Evolutionary conservation across 129 eudicot genomes (phyloP), one percentile per base, ranked within the genome.

Genomic region (Helianthus tuberosus): DNA sequence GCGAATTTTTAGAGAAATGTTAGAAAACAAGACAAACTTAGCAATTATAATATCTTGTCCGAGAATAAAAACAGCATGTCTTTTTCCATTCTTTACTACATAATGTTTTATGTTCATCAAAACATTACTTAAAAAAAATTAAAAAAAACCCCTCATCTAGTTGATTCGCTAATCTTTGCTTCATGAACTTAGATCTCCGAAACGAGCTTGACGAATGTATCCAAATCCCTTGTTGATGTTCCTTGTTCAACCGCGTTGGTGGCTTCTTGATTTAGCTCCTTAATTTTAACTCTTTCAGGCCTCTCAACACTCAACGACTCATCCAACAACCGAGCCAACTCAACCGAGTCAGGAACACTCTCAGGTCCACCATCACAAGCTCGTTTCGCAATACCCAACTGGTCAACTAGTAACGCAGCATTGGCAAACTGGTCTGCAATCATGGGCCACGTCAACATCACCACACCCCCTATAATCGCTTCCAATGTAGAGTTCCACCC

Each of bases 401-500:
- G 71, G 29, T 91, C 92, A 7, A 74, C 79, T 44, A 91, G 39
- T 68, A 88, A 55, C 0, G 69, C 71, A 6, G 89, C 89, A 61
- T 88, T 73, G 0, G 73, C 50, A 51, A 65, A 91, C 46, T 88
- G 95, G 81, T 91, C 97, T 0, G 89, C 91, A 1, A 77, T 82
- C 88, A 88, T 82, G 0, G 96, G 92, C 91, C 91, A 88, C 1
- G 95, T 80, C 69, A 91, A 51, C 85, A 88, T 79, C 23, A 83
- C 80, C 53, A 88, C 89, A 47, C 91, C 89, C 0, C 82, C 75
- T 3, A 81, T 15, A 11, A 86, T 52, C 8, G 85, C 89, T 74
- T 89, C 95, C n/a, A 85, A 62, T 0, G 81, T 78, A 38, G 91
- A 88, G 70, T 89, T 89, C 96, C 96, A 89, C 16, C 96, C 89